These are phyloP conservation scores for Catenaria anguillulae DNA, from an alignment of 371 early-diverging fungal genomes.

Conservation along the genomic window DNA sequence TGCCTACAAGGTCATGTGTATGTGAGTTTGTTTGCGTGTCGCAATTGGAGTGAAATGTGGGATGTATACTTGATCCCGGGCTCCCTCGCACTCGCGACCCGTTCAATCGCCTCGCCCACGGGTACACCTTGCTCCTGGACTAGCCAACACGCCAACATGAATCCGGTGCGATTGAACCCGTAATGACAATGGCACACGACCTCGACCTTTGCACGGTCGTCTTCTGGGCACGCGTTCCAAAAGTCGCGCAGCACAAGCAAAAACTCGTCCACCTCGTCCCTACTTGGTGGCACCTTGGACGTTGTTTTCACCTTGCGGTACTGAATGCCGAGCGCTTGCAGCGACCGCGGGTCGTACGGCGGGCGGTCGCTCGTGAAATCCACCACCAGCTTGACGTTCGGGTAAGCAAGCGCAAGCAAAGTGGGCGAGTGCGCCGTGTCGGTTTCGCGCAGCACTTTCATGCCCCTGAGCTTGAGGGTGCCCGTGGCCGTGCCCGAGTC, in stretches of 20 bases:
- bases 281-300: slow-evolving; percentile 9
- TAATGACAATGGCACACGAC: slow-evolving; percentile 9
- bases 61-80: background rate
- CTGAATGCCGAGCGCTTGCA: background rate
- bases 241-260: background rate
- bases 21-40: too few species aligned
- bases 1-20: too few species aligned
- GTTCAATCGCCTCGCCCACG: slow-evolving; percentile 4
- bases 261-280: slow-evolving; percentile 5
- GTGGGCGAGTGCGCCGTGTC: slow-evolving; percentile 7
- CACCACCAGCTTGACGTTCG: slow-evolving; percentile 6
- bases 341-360: slow-evolving; percentile 1
- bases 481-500: background rate
- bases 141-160: slow-evolving; percentile 3
- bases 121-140: background rate
- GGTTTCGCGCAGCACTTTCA: slow-evolving; percentile 10
- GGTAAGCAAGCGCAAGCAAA: background rate
- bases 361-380: slow-evolving; percentile 8
- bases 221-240: slow-evolving; percentile 8
- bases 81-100: background rate
- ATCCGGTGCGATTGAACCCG: slow-evolving; percentile 9
- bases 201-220: background rate
- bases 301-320: slow-evolving; percentile 5
- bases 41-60: too few species aligned
- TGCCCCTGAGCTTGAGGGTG: background rate